Percentiles rank a stretch among this genome's conserved stretches.
These are phyloP conservation scores for Rubia peregrina DNA, from an alignment of 305 asterid species.

Conservation along the genomic window DNA sequence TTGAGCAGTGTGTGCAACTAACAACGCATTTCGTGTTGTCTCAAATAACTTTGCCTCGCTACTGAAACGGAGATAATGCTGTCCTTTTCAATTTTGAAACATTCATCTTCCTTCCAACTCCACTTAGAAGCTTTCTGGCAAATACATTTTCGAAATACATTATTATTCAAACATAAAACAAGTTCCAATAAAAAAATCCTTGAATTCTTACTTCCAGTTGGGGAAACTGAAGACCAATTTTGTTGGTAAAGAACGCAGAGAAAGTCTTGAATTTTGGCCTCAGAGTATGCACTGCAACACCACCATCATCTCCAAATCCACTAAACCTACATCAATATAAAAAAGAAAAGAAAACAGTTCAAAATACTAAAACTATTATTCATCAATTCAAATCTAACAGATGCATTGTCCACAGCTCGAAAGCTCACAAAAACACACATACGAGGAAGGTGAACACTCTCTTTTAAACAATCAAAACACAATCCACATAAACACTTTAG, in stretches of 20 bases:
- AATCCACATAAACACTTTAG: too few species aligned
- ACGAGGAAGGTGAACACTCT: too few species aligned
- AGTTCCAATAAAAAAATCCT: not conserved
- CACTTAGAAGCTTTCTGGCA: conserved; percentile 61
- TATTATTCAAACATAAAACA: not conserved
- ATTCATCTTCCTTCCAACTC: conserved; percentile 41
- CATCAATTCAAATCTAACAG: not conserved
- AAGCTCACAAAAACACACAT: not conserved
- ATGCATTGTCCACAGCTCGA: not conserved
- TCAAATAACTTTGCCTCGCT: too few species aligned
- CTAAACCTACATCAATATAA: conserved; percentile 35
- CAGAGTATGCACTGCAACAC: conserved; percentile 61
- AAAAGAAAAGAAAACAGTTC: not conserved
- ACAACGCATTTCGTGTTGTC: too few species aligned
- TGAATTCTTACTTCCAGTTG: conserved; percentile 52
- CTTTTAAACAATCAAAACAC: too few species aligned
- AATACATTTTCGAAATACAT: conserved; percentile 12
- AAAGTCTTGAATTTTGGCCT: conserved; percentile 58
- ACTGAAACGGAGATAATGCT: too few species aligned
- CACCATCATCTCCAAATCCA: conserved; percentile 77
- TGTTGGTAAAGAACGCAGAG: conserved; percentile 50
- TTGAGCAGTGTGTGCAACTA: too few species aligned
- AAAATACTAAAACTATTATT: not conserved
- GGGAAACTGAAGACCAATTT: conserved; percentile 48
- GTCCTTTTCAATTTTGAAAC: too few species aligned